Base-by-base conservation (phyloP, 148 eudicot genomes). In the Chenopodium quinoa region DNA sequence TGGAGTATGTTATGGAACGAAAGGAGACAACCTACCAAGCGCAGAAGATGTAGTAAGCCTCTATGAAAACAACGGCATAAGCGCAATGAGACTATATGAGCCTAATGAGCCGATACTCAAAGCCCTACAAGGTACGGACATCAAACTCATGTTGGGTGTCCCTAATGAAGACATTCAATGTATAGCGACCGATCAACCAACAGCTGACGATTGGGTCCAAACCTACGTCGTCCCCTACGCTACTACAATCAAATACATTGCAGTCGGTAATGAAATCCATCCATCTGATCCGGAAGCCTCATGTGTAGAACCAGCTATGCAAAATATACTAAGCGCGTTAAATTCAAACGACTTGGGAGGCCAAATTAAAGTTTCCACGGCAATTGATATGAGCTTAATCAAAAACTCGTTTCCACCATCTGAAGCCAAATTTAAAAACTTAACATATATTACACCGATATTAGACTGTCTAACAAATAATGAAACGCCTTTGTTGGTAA, bases 331-430 rank as follows among this genome's bases (percentile, higher is more conserved):
- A 34, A 69, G 34, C 37, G 85, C 67, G 14, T 56, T 86, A 12
- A 72, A 60, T 25, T 13, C 71, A 3, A 80, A 82, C 34, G 82
- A 81, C 1, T 79, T 86, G 13, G 73, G 65, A 23, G 71, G 63
- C 64, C 79, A 48, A 23, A 78, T 83, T n/a, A 81, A 44, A 40
- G 86, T 86, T 13, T 77, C 88, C n/a, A 83, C 86, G 1, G 25
- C 86, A 14, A 77, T 78, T 23, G 22, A 34, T 3, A 72, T 67
- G 4, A 60, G 16, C 14, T 67, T 50, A 0, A 58, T 86, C 1
- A 19, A 22, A 34, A 77, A 81, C 47, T 29, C 82, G 2, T 81
- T 19, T 23, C 88, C 86, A 2, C 90, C 90, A 52, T 86, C 88
- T 7, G 44, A 44, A 7, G 81, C 76, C 0, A 2, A 5, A 23